Evolutionary conservation across 805 yeast species (phyloP).

Genomic region (Torulaspora microellipsoides): DNA sequence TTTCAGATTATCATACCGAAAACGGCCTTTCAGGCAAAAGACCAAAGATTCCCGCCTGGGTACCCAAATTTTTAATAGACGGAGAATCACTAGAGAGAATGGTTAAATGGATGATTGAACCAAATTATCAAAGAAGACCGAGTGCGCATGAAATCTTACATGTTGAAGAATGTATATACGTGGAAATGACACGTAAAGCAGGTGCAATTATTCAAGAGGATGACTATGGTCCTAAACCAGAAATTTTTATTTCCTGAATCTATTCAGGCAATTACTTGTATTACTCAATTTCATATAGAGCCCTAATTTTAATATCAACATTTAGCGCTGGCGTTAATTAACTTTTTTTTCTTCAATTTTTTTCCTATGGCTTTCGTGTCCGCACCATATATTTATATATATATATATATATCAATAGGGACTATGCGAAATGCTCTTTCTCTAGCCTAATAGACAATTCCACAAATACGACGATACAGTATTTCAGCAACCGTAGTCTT

Average conservation of each 20-base stretch:
- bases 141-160: conserved; percentile 66
- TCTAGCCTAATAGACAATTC: too few species aligned
- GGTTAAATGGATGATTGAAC: conserved; percentile 86
- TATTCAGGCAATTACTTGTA: not conserved
- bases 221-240: conserved; percentile 82
- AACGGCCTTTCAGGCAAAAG: conserved; percentile 8
- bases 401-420: too few species aligned
- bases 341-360: conserved; percentile 1
- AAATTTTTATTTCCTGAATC: conserved; percentile 25
- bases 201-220: conserved; percentile 96
- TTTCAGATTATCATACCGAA: conserved; percentile 21
- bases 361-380: not conserved
- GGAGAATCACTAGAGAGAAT: conserved; percentile 69
- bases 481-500: too few species aligned
- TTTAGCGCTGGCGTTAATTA: not conserved
- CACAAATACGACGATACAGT: too few species aligned
- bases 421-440: too few species aligned
- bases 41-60: conserved; percentile 66
- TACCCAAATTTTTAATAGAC: conserved; percentile 77
- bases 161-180: conserved; percentile 67
- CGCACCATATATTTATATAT: too few species aligned
- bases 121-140: conserved; percentile 78
- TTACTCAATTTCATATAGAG: not conserved
- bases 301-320: not conserved
- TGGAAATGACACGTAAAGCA: conserved; percentile 76